Conservation (phyloP, 2,329 filamentous ascomycete species). For the Orbilia blumenaviensis region DNA sequence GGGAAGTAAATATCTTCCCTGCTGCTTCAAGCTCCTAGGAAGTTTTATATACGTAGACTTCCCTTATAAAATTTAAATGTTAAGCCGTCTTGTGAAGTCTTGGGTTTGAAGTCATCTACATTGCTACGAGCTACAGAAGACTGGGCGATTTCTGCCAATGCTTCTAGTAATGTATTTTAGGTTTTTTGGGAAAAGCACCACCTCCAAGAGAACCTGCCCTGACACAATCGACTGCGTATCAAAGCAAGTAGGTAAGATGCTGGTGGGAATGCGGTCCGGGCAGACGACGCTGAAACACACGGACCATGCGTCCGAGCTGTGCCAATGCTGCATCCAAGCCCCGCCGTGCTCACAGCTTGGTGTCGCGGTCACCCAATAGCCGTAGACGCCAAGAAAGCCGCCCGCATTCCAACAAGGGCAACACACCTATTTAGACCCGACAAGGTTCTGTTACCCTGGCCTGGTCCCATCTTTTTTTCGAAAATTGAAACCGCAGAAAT, state of each 20-base stretch:
- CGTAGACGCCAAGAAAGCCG: constrained; percentile 19
- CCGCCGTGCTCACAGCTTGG: constrained; percentile 9
- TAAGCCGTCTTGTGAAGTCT: constrained; percentile 8
- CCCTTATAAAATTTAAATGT: too few species aligned
- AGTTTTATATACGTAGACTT: constrained; percentile 40
- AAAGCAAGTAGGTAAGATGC: neutral
- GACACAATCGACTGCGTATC: neutral
- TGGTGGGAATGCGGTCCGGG: constrained; percentile 49
- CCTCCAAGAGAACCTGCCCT: neutral
- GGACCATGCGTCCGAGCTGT: constrained; percentile 24
- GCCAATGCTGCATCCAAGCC: constrained; percentile 48
- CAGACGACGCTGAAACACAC: constrained; percentile 47
- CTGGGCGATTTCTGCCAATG: neutral
- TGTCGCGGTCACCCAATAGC: constrained; percentile 16
- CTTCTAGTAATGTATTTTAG: neutral
- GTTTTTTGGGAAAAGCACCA: too few species aligned
- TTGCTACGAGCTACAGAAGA: too few species aligned
- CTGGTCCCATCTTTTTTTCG: constrained; percentile 15
- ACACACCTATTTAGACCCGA: constrained; percentile 13
- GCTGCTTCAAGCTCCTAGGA: constrained; percentile 8
- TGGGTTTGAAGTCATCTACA: neutral
- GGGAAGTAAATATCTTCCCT: constrained; percentile 12
- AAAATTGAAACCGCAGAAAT: neutral
- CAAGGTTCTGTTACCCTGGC: neutral
- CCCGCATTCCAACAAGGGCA: constrained; percentile 31